Conservation (phyloP, 1,284 basidiomycete genomes). For the Papiliotrema laurentii region DNA sequence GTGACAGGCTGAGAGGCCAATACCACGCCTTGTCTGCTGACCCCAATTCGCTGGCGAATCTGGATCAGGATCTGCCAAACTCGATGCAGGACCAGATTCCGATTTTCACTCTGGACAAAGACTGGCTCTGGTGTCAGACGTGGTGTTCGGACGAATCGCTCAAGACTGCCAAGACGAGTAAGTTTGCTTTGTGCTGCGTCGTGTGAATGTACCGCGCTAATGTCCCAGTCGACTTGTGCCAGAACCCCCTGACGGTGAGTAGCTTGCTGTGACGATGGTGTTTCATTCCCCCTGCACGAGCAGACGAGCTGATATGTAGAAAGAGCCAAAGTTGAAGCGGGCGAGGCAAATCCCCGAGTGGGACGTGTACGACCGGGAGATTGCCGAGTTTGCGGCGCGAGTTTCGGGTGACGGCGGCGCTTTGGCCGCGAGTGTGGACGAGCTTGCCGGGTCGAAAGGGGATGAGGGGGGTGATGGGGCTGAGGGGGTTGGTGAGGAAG, state of each 20-base stretch:
- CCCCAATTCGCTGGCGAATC: constrained; percentile 85
- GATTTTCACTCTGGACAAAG: constrained; percentile 79
- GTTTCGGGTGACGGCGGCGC: constrained; percentile 49
- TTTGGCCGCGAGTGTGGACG: constrained; percentile 66
- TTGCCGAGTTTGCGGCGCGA: constrained; percentile 59
- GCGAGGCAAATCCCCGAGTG: constrained; percentile 96
- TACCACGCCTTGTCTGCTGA: constrained; percentile 93
- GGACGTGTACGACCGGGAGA: constrained; percentile 74
- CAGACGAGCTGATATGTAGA: constrained; percentile 52
- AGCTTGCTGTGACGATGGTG: neutral
- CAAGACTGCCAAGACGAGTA: constrained; percentile 52
- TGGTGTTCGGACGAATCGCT: constrained; percentile 53
- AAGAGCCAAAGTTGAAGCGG: constrained; percentile 90
- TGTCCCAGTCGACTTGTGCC: constrained; percentile 77
- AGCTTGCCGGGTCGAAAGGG: constrained; percentile 56
- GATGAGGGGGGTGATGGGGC: neutral
- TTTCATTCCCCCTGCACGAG: neutral
- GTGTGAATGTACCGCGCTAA: neutral
- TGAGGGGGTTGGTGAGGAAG: neutral
- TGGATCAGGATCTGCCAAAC: constrained; percentile 96
- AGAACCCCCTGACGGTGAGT: constrained; percentile 81
- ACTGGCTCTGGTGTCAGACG: constrained; percentile 79
- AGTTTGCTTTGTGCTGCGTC: constrained; percentile 5
- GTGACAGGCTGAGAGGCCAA: constrained; percentile 80
- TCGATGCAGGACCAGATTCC: constrained; percentile 82